Evolutionary conservation across 1,284 basidiomycete genomes (phyloP).

Genomic region (Rhodotorula sp.): DNA sequence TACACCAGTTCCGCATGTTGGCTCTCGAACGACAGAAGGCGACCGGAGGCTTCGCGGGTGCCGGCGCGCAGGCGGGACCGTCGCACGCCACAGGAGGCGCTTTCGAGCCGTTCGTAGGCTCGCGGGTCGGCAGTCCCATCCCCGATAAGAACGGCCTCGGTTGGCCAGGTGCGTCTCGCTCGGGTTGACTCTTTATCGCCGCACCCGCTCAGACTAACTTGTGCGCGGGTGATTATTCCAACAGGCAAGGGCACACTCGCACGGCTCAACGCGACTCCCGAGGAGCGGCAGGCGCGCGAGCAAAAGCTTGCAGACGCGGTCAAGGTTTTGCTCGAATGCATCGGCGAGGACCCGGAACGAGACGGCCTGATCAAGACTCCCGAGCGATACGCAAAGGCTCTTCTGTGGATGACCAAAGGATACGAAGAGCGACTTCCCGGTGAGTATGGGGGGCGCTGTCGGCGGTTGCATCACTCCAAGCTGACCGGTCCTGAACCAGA

Average conservation of each 20-base stretch:
- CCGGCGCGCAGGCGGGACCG: not conserved
- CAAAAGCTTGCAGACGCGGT: conserved; percentile 79
- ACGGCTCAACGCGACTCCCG: conserved; percentile 72
- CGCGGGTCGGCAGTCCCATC: conserved; percentile 33
- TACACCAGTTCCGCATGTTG: conserved; percentile 16
- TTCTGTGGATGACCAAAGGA: conserved; percentile 99
- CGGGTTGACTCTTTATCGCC: not conserved
- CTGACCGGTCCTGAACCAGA: conserved; percentile 56
- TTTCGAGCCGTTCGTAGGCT: conserved; percentile 34
- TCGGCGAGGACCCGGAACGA: conserved; percentile 95
- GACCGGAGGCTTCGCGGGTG: not conserved
- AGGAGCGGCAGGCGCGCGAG: conserved; percentile 69
- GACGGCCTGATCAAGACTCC: conserved; percentile 89
- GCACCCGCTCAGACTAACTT: conserved; percentile 20
- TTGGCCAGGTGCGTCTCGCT: conserved; percentile 74
- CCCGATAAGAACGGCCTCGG: conserved; percentile 66
- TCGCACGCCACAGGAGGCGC: not conserved
- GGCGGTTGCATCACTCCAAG: too few species aligned
- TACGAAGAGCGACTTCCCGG: conserved; percentile 93
- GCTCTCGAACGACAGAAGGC: conserved; percentile 18
- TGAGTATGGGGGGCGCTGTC: conserved; percentile 45
- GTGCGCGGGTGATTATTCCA: not conserved
- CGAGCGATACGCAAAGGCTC: conserved; percentile 91
- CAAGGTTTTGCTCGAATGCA: conserved; percentile 89
- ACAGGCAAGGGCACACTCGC: conserved; percentile 85